Conservation (phyloP, 148 eudicot species). For the Rhododendron williamsianum region DNA sequence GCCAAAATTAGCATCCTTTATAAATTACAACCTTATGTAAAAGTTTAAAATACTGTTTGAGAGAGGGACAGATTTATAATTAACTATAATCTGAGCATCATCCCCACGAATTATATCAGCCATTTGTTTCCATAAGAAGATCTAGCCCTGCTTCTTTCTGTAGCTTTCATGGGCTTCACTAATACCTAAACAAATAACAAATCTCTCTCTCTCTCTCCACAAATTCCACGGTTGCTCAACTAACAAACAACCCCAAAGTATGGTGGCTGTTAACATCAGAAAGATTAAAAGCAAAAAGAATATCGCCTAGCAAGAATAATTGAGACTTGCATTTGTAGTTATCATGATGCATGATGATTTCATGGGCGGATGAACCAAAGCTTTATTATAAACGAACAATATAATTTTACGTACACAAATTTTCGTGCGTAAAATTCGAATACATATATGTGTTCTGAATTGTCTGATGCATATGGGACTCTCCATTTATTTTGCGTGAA, state of each 20-base stretch:
- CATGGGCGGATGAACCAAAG: not conserved
- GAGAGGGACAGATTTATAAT: not conserved
- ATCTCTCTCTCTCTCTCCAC: not conserved
- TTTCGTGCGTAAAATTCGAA: not conserved
- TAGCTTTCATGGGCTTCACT: slow-evolving; percentile 1
- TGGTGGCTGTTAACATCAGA: not conserved
- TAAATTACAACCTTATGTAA: not conserved
- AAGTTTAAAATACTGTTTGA: not conserved
- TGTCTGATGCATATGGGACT: not conserved
- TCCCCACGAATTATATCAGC: not conserved
- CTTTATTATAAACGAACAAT: not conserved
- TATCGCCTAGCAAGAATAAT: not conserved
- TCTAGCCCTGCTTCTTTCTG: not conserved
- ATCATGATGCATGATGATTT: not conserved
- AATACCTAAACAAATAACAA: not conserved
- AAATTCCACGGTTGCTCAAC: slow-evolving; percentile 27
- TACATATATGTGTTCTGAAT: not conserved
- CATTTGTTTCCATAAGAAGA: not conserved
- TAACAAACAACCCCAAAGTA: slow-evolving; percentile 14
- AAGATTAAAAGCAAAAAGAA: not conserved
- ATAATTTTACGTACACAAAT: not conserved
- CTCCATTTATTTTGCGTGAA: not conserved
- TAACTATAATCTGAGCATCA: not conserved
- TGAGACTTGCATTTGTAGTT: not conserved
- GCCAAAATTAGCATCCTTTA: too few species aligned